Evolutionary conservation across 2,329 filamentous ascomycete genomes (phyloP).

Genomic region (Metarhizium brunneum): DNA sequence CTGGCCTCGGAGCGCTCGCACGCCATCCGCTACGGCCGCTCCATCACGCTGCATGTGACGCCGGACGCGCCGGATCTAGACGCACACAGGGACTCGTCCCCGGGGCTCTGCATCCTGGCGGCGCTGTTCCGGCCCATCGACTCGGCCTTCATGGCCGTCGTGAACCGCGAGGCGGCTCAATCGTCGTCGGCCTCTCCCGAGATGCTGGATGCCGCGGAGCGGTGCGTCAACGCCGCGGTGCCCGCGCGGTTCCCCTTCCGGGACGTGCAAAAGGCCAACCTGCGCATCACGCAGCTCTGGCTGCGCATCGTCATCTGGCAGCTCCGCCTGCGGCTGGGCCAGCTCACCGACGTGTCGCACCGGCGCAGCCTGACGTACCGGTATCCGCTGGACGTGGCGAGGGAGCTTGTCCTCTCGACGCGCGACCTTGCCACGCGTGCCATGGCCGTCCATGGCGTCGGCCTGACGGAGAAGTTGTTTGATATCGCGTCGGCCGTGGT

Average conservation of each 20-base stretch:
- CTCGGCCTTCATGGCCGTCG: slow-evolving; percentile 30
- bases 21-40: slow-evolving; percentile 33
- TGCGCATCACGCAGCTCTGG: slow-evolving; percentile 36
- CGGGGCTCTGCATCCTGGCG: slow-evolving; percentile 30
- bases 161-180: slow-evolving; percentile 27
- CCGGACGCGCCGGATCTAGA: slow-evolving; percentile 24
- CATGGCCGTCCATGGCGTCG: slow-evolving; percentile 33
- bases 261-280: slow-evolving; percentile 35
- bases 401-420: slow-evolving; percentile 28
- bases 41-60: slow-evolving; percentile 33
- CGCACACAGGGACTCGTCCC: slow-evolving; percentile 18
- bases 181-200: slow-evolving; percentile 17
- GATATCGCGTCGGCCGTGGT: slow-evolving; percentile 35
- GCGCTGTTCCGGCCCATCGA: slow-evolving; percentile 32
- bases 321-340: slow-evolving; percentile 31
- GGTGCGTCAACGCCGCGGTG: slow-evolving; percentile 26
- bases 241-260: slow-evolving; percentile 22
- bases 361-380: slow-evolving; percentile 30
- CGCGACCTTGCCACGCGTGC: slow-evolving; percentile 27
- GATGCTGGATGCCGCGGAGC: slow-evolving; percentile 26
- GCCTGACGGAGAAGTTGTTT: slow-evolving; percentile 37
- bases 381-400: slow-evolving; percentile 33
- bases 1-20: slow-evolving; percentile 34
- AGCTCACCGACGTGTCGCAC: slow-evolving; percentile 24
- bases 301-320: slow-evolving; percentile 36